Percentiles rank a stretch among this genome's conserved stretches.
Conservation (phyloP, 2,329 filamentous ascomycete genomes). For the Parascedosporium putredinis region DNA sequence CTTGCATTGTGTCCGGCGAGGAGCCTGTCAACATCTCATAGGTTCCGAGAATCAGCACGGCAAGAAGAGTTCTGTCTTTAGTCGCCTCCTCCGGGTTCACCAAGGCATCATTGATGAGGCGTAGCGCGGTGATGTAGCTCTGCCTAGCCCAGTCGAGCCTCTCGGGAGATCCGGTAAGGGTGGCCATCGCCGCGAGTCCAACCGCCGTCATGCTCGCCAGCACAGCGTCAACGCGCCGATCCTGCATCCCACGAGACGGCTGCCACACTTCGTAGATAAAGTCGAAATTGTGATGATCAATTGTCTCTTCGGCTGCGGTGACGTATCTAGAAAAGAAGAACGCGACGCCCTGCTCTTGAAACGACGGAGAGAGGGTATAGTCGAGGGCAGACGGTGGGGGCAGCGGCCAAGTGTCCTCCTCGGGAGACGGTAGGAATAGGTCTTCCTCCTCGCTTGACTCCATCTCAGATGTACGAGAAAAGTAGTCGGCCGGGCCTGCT, state of each 20-base stretch:
- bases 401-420: constrained; percentile 21
- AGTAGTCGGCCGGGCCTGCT: not conserved
- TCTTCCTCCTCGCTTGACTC: constrained; percentile 17
- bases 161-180: constrained; percentile 29
- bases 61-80: constrained; percentile 42
- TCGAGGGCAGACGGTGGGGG: constrained; percentile 18
- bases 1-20: constrained; percentile 33
- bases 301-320: constrained; percentile 25
- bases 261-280: constrained; percentile 44
- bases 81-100: constrained; percentile 29
- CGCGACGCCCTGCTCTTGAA: constrained; percentile 33
- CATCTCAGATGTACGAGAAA: constrained; percentile 5
- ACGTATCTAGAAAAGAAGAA: constrained; percentile 44
- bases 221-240: constrained; percentile 31
- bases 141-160: constrained; percentile 37
- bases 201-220: constrained; percentile 44
- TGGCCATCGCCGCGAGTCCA: constrained; percentile 40
- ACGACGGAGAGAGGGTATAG: constrained; percentile 22
- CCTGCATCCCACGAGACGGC: constrained; percentile 23
- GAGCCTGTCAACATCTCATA: constrained; percentile 43
- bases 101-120: constrained; percentile 40
- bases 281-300: constrained; percentile 39
- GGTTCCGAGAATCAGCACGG: constrained; percentile 41
- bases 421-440: constrained; percentile 20
- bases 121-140: constrained; percentile 40